Evolutionary conservation across 2,329 filamentous ascomycete species (phyloP), one percentile per base, ranked within the genome.

Genomic region (Monilinia polystroma): DNA sequence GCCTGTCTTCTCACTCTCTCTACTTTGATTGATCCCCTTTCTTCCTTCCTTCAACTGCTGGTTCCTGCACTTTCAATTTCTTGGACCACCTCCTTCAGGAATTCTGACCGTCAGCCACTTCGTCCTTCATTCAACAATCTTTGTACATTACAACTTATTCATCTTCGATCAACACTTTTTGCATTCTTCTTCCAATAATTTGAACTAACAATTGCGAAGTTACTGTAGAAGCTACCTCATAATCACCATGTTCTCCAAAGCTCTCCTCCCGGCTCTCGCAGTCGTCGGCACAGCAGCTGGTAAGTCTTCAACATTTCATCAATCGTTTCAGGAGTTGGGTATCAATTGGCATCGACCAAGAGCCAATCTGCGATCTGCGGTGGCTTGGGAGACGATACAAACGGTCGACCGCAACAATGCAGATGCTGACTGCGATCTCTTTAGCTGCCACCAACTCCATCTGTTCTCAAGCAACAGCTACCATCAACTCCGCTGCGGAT

Each of bases 401-500:
- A 18, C 16, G 3, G 20, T 4, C 32, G 12, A 43, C 18, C 0
- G 1, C 20, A 20, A 18, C 16, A 0, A 38, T 4, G 11, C 0
- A 16, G 14, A 18, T 66, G 29, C 64, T 66, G 38, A 66, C 23
- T 1, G 3, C 5, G n/a, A 2, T 59, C 52, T 38, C 59, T 12
- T 5, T 32, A 49, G 63, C 63, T 58, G 43, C 63, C 6, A 49
- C 41, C 55, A 65, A 11, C 23, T 63, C 73, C 14, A 54, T 71
- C 68, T 75, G 74, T 69, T 72, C 73, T n/a, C 69, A 72, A 60
- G 41, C 73, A 18, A 75, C 72, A 5, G 71, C 72, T n/a, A 77
- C 75, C 58, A 70, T 77, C 70, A 71, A 70, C 69, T 72, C 70
- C 49, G 67, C 69, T 63, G 74, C 73, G 26, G 75, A 77, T 72